Evolutionary conservation across 148 eudicot species (phyloP), one percentile per base, ranked within the genome.

Genomic region (Dianthus caryophyllus): DNA sequence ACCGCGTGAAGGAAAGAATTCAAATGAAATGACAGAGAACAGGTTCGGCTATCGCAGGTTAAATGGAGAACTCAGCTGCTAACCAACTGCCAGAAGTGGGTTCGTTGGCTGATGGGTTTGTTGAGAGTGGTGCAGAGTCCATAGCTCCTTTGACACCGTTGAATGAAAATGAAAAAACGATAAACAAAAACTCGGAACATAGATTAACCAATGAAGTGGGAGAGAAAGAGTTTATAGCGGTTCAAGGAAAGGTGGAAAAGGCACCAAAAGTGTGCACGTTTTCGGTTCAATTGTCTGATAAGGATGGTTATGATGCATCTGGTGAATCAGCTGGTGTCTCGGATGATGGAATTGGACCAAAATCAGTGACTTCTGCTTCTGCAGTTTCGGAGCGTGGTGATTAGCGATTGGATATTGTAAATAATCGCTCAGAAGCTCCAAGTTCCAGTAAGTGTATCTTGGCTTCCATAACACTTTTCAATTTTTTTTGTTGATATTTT

Each of bases 71-170:
- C 43, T 64, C 80, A 44, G 84, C 69, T 10, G 86, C 66, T 43
- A 82, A 80, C 73, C 82, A 71, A 76, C 97, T 88, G 53, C 96
- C 97, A 0, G 96, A 88, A 66, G 92, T 81, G 16, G 88, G 80
- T 75, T 80, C 96, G 29, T 79, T 91, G 83, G 96, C 97, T 26
- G 97, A 91, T 71, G 96, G 96, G 12, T 91, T 91, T 70, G 91
- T 91, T 12, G 88, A 86, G 64, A 83, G 91, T 70, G 61, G 81
- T 17, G 68, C 69, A 26, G 91, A 82, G 4, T 71, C 71, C 24
- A 47, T 77, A 73, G 79, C 81, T 51, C 78, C 87, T 38, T 49
- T 71, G 48, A 80, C 82, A 39, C 83, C 77, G 29, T 68, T 46
- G 13, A 71, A 57, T 64, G 85, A 75, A 62, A 74, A 67, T 27